Conservation (phyloP, 2,329 filamentous ascomycete species). For the Bipolaris zeicola region DNA sequence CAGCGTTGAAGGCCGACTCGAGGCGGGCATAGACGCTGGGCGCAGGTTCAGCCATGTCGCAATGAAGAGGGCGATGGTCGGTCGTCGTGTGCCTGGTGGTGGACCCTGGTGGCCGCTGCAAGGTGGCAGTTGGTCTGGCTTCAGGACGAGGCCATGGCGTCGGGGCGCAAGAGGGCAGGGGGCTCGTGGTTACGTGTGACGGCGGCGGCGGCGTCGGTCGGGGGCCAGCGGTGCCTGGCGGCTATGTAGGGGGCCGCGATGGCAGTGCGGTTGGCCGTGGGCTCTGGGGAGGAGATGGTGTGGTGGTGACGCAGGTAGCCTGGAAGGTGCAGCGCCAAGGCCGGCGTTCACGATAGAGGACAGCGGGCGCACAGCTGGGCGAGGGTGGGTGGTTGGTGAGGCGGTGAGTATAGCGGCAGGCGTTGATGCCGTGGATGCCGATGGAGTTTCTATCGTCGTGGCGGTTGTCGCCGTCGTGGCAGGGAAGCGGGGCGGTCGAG, state of each 20-base stretch:
- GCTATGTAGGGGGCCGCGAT: constrained; percentile 12
- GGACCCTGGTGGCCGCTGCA: constrained; percentile 10
- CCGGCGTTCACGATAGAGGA: constrained; percentile 18
- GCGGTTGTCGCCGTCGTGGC: neutral
- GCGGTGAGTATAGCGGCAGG: constrained; percentile 3
- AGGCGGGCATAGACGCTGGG: constrained; percentile 38
- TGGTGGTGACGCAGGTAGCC: constrained; percentile 36
- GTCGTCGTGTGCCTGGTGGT: constrained; percentile 5
- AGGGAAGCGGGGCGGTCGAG: neutral
- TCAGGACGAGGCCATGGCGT: constrained; percentile 33
- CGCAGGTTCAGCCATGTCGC: constrained; percentile 33
- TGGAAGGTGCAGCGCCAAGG: constrained; percentile 26
- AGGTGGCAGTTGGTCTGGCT: constrained; percentile 5
- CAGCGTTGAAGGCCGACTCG: constrained; percentile 39
- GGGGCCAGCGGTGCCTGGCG: constrained; percentile 9
- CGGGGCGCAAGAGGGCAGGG: constrained; percentile 12
- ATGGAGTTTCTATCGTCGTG: neutral
- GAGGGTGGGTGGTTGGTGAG: neutral
- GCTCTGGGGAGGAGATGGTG: constrained; percentile 1
- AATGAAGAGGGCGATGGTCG: neutral
- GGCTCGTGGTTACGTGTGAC: constrained; percentile 25
- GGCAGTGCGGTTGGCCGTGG: constrained; percentile 8
- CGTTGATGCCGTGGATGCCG: constrained; percentile 2
- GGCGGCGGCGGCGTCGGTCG: constrained; percentile 10
- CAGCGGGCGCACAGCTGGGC: constrained; percentile 3